Evolutionary conservation across 257 asterid genomes (phyloP), one percentile per base, ranked within the genome.

Genomic region (Verbascum thapsus): DNA sequence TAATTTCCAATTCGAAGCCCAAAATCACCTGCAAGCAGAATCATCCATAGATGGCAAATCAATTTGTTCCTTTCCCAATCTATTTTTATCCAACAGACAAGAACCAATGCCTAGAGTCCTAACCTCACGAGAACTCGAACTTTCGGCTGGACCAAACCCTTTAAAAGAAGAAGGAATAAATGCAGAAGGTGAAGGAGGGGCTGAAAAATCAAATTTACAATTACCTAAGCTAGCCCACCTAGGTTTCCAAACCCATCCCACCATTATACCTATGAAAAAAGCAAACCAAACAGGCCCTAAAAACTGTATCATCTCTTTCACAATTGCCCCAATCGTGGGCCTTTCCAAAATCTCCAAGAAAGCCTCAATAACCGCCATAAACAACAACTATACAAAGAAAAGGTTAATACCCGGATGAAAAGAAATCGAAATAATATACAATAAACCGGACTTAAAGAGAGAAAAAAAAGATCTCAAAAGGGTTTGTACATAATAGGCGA

Each of bases 221-320:
- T 75, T 75, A 58, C 73, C 68, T 37, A 83, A 78, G 43, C 72
- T 61, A 61, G 81, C 88, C 97, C 97, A 81, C 77, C 76, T 81
- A 48, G 99, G 99, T 74, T 76, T 94, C 99, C 99, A 94, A 57
- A 76, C 86, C 99, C 99, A 94, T 18, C 99, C 97, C 18, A 81
- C 61, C 22, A 83, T 55, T 41, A 94, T 34, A 61, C 99, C 99
- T 47, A 81, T 6, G 42, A 89, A 11, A 74, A 94, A 89, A 23
- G 92, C 91, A 72, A 92, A 37, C 88, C 94, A 73, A 72, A 90
- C 81, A 38, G 96, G 92, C 63, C 81, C 91, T 44, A 92, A 35
- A 34, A 87, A 70, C 91, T 76, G 69, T 7, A 89, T 39, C 72
- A 89, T 45, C 81, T 85, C 92, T 15, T 73, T 22, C 40, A 86